Base-by-base conservation (phyloP, 345 rosid species). In the Corchorus olitorius region DNA sequence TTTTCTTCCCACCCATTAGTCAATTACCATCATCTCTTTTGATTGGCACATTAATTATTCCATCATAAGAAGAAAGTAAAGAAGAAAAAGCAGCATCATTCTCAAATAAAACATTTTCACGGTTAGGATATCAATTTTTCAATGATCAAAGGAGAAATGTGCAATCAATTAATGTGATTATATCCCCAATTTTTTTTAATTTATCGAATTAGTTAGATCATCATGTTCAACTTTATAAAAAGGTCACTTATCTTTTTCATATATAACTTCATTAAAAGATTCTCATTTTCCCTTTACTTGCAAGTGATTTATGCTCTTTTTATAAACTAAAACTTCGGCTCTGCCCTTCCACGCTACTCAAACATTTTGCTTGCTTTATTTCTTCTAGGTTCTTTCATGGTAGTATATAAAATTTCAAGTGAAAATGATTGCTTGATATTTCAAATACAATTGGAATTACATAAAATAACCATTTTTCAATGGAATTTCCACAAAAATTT, bases 331-430 rank as follows among this genome's bases (percentile, higher is more conserved):
- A 37, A 46, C 54, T 54, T 69, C 19, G 77, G 80, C 81, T 73
- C 76, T 77, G 70, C 35, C 48, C 82, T 88, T 84, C 74, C 50
- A 83, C 63, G 81, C 82, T 80, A 88, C 91, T 84, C 91, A 65
- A 75, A 63, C 10, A 35, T 12, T 50, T 53, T 19, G 5, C 43
- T 60, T 34, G 49, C 10, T 19, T 45, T 43, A 62, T 60, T 41
- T 37, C 22, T 37, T 22, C 63, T 22, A 11, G 59, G 19, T 64
- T 43, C 8, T 3, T 65, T 41, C 41, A n/a, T 65, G 11, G 22
- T 16, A 12, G 12, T 60, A 39, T 65, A 39, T 37, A 64, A 27
- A 33, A 2, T 39, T 39, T n/a, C 69, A 41, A 12, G 5, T 16
- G 15, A 8, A 63, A 65, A 41, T 6, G 7, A 65, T 6, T 20